Percentiles rank a stretch among this genome's conserved stretches.
Evolutionary conservation across 768 basidiomycete species (phyloP).

Genomic region (Podaxis sp.): DNA sequence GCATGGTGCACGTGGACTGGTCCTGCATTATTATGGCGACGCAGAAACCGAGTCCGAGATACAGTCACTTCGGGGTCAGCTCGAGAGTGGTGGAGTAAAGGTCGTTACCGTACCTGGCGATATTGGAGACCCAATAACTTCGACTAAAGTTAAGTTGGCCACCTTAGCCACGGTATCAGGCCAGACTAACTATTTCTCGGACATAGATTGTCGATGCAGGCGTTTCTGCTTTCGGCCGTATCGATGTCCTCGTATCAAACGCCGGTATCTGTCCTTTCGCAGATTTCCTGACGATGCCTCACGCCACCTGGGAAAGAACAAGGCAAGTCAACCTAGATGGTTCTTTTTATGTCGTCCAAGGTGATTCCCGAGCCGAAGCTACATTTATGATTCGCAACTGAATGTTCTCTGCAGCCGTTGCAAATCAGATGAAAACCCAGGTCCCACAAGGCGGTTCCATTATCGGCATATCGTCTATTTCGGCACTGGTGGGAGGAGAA

Average conservation of each 20-base stretch:
- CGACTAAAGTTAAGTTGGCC: slow-evolving; percentile 41
- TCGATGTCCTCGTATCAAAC: slow-evolving; percentile 50
- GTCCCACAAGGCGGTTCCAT: slow-evolving; percentile 71
- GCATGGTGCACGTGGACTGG: slow-evolving; percentile 61
- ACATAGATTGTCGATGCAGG: slow-evolving; percentile 62
- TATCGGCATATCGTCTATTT: slow-evolving; percentile 76
- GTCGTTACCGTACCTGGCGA: slow-evolving; percentile 60
- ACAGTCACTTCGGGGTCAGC: slow-evolving; percentile 39
- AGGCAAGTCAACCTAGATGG: slow-evolving; percentile 76
- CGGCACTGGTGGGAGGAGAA: slow-evolving; percentile 74
- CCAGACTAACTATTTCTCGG: background rate
- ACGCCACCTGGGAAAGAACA: slow-evolving; percentile 58
- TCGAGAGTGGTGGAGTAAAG: slow-evolving; percentile 38
- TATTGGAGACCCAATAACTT: slow-evolving; percentile 57
- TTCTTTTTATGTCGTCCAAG: slow-evolving; percentile 69
- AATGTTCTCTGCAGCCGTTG: slow-evolving; percentile 43
- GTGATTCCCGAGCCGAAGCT: slow-evolving; percentile 26
- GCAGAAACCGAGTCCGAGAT: slow-evolving; percentile 50
- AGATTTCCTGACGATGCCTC: slow-evolving; percentile 69
- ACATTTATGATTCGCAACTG: background rate
- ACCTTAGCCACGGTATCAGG: background rate
- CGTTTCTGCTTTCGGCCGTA: slow-evolving; percentile 58
- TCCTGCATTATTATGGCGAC: slow-evolving; percentile 70
- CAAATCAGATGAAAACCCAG: slow-evolving; percentile 72
- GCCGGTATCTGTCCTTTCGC: slow-evolving; percentile 77